A percentile compares a stretch with the other conserved stretches of the same genome.
These are phyloP conservation scores for Collariella sp. DNA, from an alignment of 495 filamentous ascomycete species.

Conservation along the genomic window DNA sequence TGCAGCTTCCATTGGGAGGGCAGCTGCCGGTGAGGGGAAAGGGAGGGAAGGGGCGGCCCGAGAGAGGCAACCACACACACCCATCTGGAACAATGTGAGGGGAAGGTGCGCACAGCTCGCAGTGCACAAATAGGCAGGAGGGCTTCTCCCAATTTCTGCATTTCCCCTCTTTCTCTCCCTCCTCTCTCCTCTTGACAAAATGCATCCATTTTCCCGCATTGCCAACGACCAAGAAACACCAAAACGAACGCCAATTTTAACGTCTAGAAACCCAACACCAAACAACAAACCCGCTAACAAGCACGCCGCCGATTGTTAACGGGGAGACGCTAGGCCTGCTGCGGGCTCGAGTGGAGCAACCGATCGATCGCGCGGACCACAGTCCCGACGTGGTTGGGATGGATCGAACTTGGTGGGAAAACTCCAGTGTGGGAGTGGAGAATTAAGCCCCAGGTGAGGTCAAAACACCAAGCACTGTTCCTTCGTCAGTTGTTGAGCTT, in stretches of 20 bases:
- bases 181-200: background rate
- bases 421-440: too few relatives aligned
- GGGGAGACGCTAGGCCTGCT: conserved; percentile 3
- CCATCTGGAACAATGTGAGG: background rate
- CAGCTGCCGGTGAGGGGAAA: conserved; percentile 5
- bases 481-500: too few relatives aligned
- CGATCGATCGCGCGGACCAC: too few relatives aligned
- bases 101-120: background rate
- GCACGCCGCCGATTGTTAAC: conserved; percentile 4
- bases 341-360: conserved; percentile 4
- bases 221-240: background rate
- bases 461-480: too few relatives aligned
- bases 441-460: too few relatives aligned
- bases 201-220: background rate
- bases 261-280: background rate
- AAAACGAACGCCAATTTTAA: background rate
- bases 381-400: too few relatives aligned
- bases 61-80: background rate
- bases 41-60: conserved; percentile 2
- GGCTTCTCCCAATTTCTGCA: background rate
- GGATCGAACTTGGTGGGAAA: too few relatives aligned
- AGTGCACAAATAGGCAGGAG: conserved; percentile 4
- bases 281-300: background rate
- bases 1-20: background rate
- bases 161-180: background rate